Base-by-base conservation (phyloP, 2,329 filamentous ascomycete species). In the Didymellaceae sp. region DNA sequence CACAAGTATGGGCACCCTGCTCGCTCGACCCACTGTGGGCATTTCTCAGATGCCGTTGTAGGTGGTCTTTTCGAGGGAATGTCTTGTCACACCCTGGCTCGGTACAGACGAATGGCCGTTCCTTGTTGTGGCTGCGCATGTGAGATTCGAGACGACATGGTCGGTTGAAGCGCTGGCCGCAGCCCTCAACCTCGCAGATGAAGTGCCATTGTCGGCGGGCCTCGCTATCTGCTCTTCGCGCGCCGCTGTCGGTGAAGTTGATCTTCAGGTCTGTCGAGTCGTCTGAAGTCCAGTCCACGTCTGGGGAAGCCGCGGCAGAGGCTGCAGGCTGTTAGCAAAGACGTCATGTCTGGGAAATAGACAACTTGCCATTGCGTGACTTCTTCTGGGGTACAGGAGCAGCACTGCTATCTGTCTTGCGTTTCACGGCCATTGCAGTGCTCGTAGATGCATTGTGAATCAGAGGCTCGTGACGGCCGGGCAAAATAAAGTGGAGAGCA, bases 21-120 rank as follows among this genome's bases (percentile, higher is more conserved):
- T 57, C 82, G 45, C 85, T 79, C 3, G 55, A 52, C 8, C 66
- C 61, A 16, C 83, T 87, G 70, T 97, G 93, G 9, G 87, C 86
- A 46, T 88, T 89, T 68, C 92, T 91, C 66, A 95, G 75, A 70
- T 97, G 93, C 58, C 91, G 87, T 52, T 88, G 86, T 14, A 97
- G 80, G 74, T 97, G 91, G 62, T 93, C 93, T 59, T 90, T 85
- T 55, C 94, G 89, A 11, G 91, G 83, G 70, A 96, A 97, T 32
- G 86, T 83, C 77, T 96, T 97, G 63, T 85, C 83, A 68, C 93
- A 97, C 32, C 75, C 86, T 5, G 80, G 75, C 55, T 87, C 82
- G 2, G 80, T 77, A 67, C 93, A 97, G 30, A 80, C 79, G 72
- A 89, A 95, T 0, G 91, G 86, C 1, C 92, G 85, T 61, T 93